These are phyloP conservation scores for Eucalyptus tenuipes DNA, from an alignment of 345 rosid species.

Conservation along the genomic window DNA sequence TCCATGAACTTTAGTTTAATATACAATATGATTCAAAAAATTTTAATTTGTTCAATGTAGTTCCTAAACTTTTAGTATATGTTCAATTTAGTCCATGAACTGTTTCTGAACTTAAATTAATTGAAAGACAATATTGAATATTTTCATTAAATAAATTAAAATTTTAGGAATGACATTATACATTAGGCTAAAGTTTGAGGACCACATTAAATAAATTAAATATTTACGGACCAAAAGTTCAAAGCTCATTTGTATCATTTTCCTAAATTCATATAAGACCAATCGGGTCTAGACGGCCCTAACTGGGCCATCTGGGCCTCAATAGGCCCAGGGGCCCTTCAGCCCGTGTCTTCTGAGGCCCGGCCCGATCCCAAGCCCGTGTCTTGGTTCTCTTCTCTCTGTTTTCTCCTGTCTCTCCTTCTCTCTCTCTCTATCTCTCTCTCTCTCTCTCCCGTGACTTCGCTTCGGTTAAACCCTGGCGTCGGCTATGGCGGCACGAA, in stretches of 20 bases:
- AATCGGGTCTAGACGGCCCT: background rate
- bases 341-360: background rate
- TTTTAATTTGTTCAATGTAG: too few relatives aligned
- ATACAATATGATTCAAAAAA: too few relatives aligned
- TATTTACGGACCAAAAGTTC: too few relatives aligned
- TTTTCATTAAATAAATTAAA: too few relatives aligned
- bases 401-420: background rate
- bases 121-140: rapidly evolving
- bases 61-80: rapidly evolving
- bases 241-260: too few relatives aligned
- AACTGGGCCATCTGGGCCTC: background rate
- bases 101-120: rapidly evolving
- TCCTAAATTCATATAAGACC: background rate
- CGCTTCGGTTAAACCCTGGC: background rate
- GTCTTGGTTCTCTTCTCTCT: background rate
- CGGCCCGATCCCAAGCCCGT: too few relatives aligned
- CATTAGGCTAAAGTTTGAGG: rapidly evolving
- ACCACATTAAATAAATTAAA: rapidly evolving
- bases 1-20: rapidly evolving
- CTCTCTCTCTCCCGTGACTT: background rate
- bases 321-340: background rate
- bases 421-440: background rate
- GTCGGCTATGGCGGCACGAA: background rate
- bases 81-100: rapidly evolving
- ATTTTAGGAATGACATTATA: too few relatives aligned